Percentiles rank a stretch among this genome's conserved stretches.
Conservation (phyloP, 2,329 filamentous ascomycete genomes). For the Chlorencoelia australis region DNA sequence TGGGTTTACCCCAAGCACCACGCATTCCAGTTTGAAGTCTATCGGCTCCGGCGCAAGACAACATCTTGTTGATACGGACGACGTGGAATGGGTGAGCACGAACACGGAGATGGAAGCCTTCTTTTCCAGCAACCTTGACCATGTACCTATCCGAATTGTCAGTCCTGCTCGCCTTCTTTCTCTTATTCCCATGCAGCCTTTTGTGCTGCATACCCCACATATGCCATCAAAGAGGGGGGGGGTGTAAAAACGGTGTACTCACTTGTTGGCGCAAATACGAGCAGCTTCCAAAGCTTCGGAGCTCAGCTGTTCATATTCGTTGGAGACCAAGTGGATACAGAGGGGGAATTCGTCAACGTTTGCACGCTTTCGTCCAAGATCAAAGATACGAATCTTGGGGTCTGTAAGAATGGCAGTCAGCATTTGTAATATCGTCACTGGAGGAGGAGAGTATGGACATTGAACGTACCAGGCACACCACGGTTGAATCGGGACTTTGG, state of each 20-base stretch:
- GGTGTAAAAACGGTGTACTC: too few species aligned
- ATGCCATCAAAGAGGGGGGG: too few species aligned
- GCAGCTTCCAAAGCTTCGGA: slow-evolving; percentile 99
- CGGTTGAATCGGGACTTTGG: slow-evolving; percentile 99
- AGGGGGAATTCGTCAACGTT: slow-evolving; percentile 99
- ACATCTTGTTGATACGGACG: slow-evolving; percentile 99
- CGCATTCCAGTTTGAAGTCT: slow-evolving; percentile 99
- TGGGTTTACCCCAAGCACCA: slow-evolving; percentile 99
- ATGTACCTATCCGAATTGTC: slow-evolving; percentile 36
- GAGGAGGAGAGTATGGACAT: too few species aligned
- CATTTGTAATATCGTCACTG: too few species aligned
- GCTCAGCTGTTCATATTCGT: slow-evolving; percentile 99
- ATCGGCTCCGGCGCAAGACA: slow-evolving; percentile 99
- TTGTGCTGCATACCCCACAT: too few species aligned
- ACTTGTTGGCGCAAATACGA: slow-evolving; percentile 99
- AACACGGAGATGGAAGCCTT: slow-evolving; percentile 64
- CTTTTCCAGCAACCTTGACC: slow-evolving; percentile 63
- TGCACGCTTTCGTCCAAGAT: slow-evolving; percentile 96
- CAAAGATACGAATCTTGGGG: slow-evolving; percentile 86
- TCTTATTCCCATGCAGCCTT: slow-evolving; percentile 1
- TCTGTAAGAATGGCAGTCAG: too few species aligned
- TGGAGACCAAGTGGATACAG: slow-evolving; percentile 98
- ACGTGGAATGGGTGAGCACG: slow-evolving; percentile 99
- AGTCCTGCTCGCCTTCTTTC: neutral
- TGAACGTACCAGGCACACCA: slow-evolving; percentile 92